Base-by-base conservation (phyloP, 305 asterid species). In the Fraxinus albicans region DNA sequence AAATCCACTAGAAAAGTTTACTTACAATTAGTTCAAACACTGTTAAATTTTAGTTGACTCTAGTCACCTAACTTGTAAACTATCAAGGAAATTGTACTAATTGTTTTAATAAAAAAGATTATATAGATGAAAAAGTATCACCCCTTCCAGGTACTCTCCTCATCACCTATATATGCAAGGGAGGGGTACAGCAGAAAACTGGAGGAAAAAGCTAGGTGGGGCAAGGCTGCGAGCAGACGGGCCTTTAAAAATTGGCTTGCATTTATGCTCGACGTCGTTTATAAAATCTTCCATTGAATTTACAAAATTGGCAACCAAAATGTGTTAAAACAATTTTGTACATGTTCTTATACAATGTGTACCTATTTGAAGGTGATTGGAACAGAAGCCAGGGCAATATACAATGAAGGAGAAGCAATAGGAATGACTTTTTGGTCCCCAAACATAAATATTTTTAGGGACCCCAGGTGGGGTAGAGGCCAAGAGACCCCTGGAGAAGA, bases 351-450 rank as follows among this genome's bases (percentile, higher is more conserved):
- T 33, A 33, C 21, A 72, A 72, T 72, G 12, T 19, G 21, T 77
- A 21, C 31, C 10, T 72, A 34, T 40, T 12, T 81, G 82, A 78
- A 88, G 91, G 91, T 79, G 82, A 86, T 78, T 4, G 91, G 91
- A 31, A 86, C 84, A 21, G 92, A 90, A 86, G 92, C 89, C 1
- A 81, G 93, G 42, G 93, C 92, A 9, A 89, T 90, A 85, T 85
- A 90, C 83, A 90, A 90, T 80, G 89, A 84, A 78, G 93, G 93
- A 55, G 85, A 86, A 29, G 90, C 93, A 23, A 85, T 74, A 53
- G 93, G 93, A 73, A 82, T 90, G 86, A 90, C 93, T 23, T 84
- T 82, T 70, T 90, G 93, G 93, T 87, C 92, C 55, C 93, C 93
- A 50, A 89, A 90, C 86, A 87, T 90, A 73, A 90, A 90, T 76